Evolutionary conservation across 305 asterid genomes (phyloP), one percentile per base, ranked within the genome.

Genomic region (Galium porrigens): DNA sequence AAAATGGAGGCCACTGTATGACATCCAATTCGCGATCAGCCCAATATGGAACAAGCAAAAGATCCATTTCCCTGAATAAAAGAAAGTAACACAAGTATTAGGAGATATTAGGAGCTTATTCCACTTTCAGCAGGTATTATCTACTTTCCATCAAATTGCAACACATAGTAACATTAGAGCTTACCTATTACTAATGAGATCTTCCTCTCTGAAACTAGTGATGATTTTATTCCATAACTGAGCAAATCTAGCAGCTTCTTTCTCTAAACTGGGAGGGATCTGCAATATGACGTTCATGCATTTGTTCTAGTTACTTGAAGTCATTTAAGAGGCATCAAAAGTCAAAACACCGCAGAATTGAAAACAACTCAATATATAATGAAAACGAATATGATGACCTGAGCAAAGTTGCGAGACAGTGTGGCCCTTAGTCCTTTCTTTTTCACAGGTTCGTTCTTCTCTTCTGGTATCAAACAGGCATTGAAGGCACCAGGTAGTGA

Each of bases 21-120:
- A 94, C 84, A 74, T 84, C 95, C 81, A 94, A 73, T 72, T 89
- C 95, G 70, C 92, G 97, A 77, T 94, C 96, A 69, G 97, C 97
- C 95, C 97, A 92, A 79, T 92, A 92, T 22, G 99, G 99, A 76
- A 94, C 99, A 73, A 94, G 95, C 86, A 94, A 80, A 74, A 89
- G 82, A 77, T 94, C 94, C 97, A 87, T 94, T 81, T 94, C 99
- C 92, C 99, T 94, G 74, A 36, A 58, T 61, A 17, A 61, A 74
- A 69, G 59, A 67, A 83, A 67, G 54, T 22, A 64, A 56, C 63
- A 60, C 29, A 72, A 62, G 37, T 25, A 29, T 70, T 64, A 55
- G 44, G 51, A 22, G 61, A 46, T 14, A 51, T 12, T 25, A 49
- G 67, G 10, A 60, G 59, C 56, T 70, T 39, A 4, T 29, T 7